These are phyloP conservation scores for Tephrocybe rancida DNA, from an alignment of 768 basidiomycete genomes.

Conservation along the genomic window DNA sequence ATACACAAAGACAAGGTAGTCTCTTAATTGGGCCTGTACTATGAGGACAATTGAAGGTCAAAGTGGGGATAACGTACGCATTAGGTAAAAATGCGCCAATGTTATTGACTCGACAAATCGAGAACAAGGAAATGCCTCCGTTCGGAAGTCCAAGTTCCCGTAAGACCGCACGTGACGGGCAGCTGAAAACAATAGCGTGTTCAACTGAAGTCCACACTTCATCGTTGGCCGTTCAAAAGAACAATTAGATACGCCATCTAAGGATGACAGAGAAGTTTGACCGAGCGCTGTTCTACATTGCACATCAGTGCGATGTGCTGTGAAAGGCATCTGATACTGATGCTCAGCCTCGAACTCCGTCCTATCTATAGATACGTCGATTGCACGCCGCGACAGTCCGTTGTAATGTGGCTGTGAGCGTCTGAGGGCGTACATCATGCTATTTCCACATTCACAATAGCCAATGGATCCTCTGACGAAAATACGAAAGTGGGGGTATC, in stretches of 20 bases:
- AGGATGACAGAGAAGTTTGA: neutral
- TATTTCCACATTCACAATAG: slow-evolving; percentile 34
- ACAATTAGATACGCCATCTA: slow-evolving; percentile 5
- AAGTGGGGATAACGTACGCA: slow-evolving; percentile 5
- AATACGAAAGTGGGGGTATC: slow-evolving; percentile 30
- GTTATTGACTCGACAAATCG: slow-evolving; percentile 10
- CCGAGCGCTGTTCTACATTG: neutral
- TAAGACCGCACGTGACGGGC: slow-evolving; percentile 12
- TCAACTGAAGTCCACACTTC: neutral
- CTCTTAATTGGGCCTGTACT: slow-evolving; percentile 14
- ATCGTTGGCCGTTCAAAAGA: neutral
- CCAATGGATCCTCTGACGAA: slow-evolving; percentile 23
- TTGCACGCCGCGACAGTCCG: slow-evolving; percentile 12
- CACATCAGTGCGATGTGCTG: neutral
- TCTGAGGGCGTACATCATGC: slow-evolving; percentile 30
- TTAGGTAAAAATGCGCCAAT: neutral
- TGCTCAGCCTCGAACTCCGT: neutral
- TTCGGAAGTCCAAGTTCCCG: neutral
- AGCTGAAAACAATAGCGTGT: slow-evolving; percentile 15
- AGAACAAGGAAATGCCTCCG: slow-evolving; percentile 15
- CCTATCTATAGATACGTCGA: neutral
- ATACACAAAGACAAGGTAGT: slow-evolving; percentile 30
- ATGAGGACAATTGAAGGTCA: slow-evolving; percentile 24
- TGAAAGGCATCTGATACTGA: neutral
- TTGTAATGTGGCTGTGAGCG: slow-evolving; percentile 30